Percentiles rank a stretch among this genome's conserved stretches.
These are phyloP conservation scores for Phalaenopsis hybrid DNA, from an alignment of 116 monocot genomes.

Conservation along the genomic window DNA sequence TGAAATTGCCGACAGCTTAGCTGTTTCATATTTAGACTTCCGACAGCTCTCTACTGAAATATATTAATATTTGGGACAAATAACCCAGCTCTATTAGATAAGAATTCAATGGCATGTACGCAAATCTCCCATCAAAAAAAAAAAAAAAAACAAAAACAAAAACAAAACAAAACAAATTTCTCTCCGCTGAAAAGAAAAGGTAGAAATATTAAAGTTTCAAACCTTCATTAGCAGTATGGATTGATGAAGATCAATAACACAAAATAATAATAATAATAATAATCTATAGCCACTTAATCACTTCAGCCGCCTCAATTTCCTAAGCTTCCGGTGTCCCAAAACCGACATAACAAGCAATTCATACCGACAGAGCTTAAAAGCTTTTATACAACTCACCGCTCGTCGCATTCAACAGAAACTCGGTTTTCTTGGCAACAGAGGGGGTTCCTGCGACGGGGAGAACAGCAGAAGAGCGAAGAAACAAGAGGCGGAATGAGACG, in stretches of 20 bases:
- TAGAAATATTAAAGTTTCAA: neutral
- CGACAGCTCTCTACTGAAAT: neutral
- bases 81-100: too few relatives aligned
- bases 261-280: neutral
- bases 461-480: slow-evolving; percentile 11
- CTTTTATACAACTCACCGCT: neutral
- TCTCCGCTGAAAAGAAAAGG: neutral
- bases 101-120: too few relatives aligned
- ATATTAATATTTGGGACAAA: neutral
- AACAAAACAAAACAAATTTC: neutral
- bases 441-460: slow-evolving; percentile 11
- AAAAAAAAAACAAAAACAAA: too few relatives aligned
- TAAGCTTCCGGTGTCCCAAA: neutral
- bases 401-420: neutral
- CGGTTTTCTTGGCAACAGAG: neutral
- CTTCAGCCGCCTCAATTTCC: neutral
- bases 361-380: neutral
- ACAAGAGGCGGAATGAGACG: slow-evolving; percentile 43
- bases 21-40: neutral
- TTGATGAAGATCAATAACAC: neutral
- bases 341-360: neutral
- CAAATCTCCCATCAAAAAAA: neutral
- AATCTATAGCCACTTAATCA: neutral
- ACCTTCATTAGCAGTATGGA: neutral
- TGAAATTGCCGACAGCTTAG: neutral